Evolutionary conservation across 495 filamentous ascomycete genomes (phyloP).

Genomic region (Aspergillus sclerotioniger): DNA sequence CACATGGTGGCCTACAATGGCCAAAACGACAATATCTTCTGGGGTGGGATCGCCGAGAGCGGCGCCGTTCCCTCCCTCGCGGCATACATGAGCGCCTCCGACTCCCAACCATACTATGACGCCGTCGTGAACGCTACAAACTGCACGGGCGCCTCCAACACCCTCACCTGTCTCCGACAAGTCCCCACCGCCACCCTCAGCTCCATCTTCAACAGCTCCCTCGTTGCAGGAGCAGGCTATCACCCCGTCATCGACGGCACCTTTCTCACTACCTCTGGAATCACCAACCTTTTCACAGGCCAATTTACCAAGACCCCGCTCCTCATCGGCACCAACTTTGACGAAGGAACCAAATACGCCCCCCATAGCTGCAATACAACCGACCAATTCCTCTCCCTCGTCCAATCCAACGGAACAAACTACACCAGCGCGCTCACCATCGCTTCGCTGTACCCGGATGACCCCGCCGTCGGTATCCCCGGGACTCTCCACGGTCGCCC

Average conservation of each 20-base stretch:
- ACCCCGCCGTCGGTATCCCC: constrained; percentile 21
- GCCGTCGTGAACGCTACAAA: constrained; percentile 30
- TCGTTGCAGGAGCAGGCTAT: constrained; percentile 28
- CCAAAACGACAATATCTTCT: constrained; percentile 50
- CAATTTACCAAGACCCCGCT: constrained; percentile 50
- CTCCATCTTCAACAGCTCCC: constrained; percentile 28
- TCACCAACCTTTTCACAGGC: constrained; percentile 25
- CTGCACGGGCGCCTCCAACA: constrained; percentile 28
- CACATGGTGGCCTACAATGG: constrained; percentile 48
- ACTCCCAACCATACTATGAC: constrained; percentile 34
- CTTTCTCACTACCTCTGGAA: constrained; percentile 39
- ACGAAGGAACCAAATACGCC: constrained; percentile 54
- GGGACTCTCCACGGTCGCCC: neutral
- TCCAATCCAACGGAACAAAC: neutral
- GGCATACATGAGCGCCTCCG: constrained; percentile 27
- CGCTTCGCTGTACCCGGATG: constrained; percentile 30
- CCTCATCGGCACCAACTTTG: constrained; percentile 47
- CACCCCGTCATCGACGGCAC: constrained; percentile 52
- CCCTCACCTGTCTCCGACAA: constrained; percentile 35
- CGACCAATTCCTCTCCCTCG: constrained; percentile 31
- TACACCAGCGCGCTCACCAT: neutral
- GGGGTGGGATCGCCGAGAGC: constrained; percentile 50
- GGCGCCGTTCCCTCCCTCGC: constrained; percentile 29
- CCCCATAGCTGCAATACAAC: constrained; percentile 42
- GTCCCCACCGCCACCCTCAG: constrained; percentile 33